Base-by-base conservation (phyloP, 257 asterid genomes). In the Solanum peruvianum region DNA sequence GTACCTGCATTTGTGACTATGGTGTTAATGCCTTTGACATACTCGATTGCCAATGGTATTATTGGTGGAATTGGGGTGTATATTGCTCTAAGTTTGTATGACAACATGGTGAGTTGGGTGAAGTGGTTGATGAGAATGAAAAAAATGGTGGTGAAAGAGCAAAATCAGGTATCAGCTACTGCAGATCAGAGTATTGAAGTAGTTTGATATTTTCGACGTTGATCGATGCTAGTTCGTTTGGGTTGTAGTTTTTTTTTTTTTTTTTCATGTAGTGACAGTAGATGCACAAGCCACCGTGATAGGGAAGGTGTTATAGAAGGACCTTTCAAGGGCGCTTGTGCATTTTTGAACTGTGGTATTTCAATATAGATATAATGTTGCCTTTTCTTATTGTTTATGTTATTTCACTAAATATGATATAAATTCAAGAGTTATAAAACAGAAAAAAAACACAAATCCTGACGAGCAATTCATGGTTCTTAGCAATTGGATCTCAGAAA, bases 1-100 rank as follows among this genome's bases (percentile, higher is more conserved):
- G 96, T 92, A 72, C 92, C 98, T 11, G 98, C 98, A 33, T 95
- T 95, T 88, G 92, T 92, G 8, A 95, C 98, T 2, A 93, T 95
- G 42, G 73, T 93, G 71, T 73, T 95, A 1, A 94, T 95, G 98
- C 98, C 98, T 62, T 71, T 95, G 9, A 95, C 98, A 12, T 95
- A 93, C 85, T 95, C 98, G 52, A 95, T 95, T 4, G 91, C 98
- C 15, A 93, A 94, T 88, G 98, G 98, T 73, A 91, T 94, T 11
- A 91, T 93, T 77, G 98, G 95, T 64, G 98, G 98, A 42, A 91
- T 95, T 41, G 98, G 95, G 7, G 83, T 94, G 18, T 91, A 89
- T 29, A 42, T 94, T 70, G 93, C 90, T 8, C 93, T 95, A 39
- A 93, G 90, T 12, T 76, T 94, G 86, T 91, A 69, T 85, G 98